Evolutionary conservation across 2,329 filamentous ascomycete species (phyloP).

Genomic region (Fusarium sp.): DNA sequence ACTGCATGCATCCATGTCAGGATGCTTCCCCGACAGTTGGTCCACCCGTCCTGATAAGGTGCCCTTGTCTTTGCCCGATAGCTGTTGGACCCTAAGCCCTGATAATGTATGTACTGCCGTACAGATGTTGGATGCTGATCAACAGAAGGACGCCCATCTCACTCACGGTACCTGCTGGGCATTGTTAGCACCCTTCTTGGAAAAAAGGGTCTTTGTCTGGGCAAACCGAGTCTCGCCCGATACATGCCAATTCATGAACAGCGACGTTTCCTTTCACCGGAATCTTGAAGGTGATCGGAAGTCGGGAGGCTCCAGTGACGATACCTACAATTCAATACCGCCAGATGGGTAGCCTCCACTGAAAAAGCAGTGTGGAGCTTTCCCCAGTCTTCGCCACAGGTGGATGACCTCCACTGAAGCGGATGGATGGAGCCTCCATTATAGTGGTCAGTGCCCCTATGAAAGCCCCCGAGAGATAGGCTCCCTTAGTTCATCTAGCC

Average conservation of each 20-base stretch:
- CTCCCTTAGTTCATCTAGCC: constrained; percentile 4
- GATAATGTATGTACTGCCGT: neutral
- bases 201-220: neutral
- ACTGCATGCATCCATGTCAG: constrained; percentile 18
- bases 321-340: neutral
- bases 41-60: constrained; percentile 22
- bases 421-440: constrained; percentile 7
- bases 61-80: constrained; percentile 9
- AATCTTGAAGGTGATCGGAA: neutral
- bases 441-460: constrained; percentile 25
- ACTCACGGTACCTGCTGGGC: constrained; percentile 2
- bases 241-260: neutral
- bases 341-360: constrained; percentile 35
- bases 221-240: neutral
- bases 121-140: constrained; percentile 4
- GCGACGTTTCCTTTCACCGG: neutral
- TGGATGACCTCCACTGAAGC: constrained; percentile 21
- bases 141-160: neutral
- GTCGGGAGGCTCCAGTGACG: constrained; percentile 20
- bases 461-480: constrained; percentile 11
- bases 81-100: constrained; percentile 16
- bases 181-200: neutral
- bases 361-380: constrained; percentile 39
- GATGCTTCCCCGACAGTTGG: constrained; percentile 33
- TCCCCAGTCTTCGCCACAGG: constrained; percentile 17